Base-by-base conservation (phyloP, 495 filamentous ascomycete species). In the Aspergillus wentii region DNA sequence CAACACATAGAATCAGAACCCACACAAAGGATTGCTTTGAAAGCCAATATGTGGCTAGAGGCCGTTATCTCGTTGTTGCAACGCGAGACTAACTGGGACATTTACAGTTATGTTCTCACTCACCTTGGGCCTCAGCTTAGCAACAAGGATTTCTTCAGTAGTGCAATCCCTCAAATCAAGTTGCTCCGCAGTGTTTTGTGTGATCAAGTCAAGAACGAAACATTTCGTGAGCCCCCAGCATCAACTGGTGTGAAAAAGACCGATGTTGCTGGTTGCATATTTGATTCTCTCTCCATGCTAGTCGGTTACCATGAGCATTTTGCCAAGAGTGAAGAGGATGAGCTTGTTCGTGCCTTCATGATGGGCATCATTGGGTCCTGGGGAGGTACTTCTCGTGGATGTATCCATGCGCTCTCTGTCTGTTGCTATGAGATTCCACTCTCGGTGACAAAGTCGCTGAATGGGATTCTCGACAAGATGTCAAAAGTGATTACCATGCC, bases 401-500 rank as follows among this genome's bases (percentile, higher is more conserved):
- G 92, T 57, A 95, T 99, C 33, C 91, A 97, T 59, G 92, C 89
- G 2, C 70, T 99, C 6, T 85, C 88, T 2, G 79, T 97, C 28
- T 97, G 89, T 61, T 95, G 89, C 52, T 83, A 95, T 51, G 94
- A 99, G 56, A 74, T 95, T 17, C 89, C 90, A 17, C 68, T 78
- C 18, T 87, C 88, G 19, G 80, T 88, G 33, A 83, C 80, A 49
- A 94, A 88, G 51, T 80, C 80, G 17, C 63, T 97, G 35, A 83
- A 84, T 23, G 80, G 72, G 21, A 89, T 97, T 39, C 69, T 97
- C 27, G 83, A 88, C 51, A 90, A 83, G 52, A 94, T 97, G 83
- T 81, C 90, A 5, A 88, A 91, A 51, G 87, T 95, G 43, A 94
- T 97, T 51, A 96, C 91, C 8, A 87, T 95, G 51, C 81, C 86